Percentiles rank a stretch among this genome's conserved stretches.
Evolutionary conservation across 768 basidiomycete species (phyloP).

Genomic region (Kockovaella imperatae): DNA sequence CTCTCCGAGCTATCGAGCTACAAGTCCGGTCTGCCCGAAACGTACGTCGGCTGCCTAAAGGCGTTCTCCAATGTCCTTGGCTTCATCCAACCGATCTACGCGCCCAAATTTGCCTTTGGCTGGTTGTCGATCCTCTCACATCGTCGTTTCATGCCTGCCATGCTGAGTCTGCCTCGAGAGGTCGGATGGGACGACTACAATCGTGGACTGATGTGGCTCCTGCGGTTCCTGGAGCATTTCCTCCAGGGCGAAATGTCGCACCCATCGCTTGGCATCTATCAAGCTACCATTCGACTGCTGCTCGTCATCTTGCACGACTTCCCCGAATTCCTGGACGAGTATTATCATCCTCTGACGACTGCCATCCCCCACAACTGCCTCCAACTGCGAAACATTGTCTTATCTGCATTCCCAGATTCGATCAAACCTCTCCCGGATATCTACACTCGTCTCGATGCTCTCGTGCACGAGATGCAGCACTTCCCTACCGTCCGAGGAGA

Average conservation of each 20-base stretch:
- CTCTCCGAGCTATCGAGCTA: conserved; percentile 83
- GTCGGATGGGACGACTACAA: conserved; percentile 98
- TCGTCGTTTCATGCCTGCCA: conserved; percentile 92
- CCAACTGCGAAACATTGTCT: conserved; percentile 91
- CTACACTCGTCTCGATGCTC: conserved; percentile 43
- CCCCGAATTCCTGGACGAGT: conserved; percentile 94
- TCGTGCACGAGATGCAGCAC: conserved; percentile 82
- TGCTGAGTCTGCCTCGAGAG: conserved; percentile 75
- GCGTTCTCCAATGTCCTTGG: conserved; percentile 91
- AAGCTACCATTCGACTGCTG: conserved; percentile 79
- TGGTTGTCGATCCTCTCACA: conserved; percentile 97
- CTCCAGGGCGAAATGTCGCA: conserved; percentile 65
- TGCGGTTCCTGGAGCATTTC: conserved; percentile 91
- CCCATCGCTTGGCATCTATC: conserved; percentile 78
- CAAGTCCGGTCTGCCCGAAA: conserved; percentile 73
- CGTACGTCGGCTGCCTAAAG: conserved; percentile 67
- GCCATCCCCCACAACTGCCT: conserved; percentile 86
- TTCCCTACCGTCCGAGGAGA: conserved; percentile 88
- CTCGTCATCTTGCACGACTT: conserved; percentile 96
- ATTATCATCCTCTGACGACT: conserved; percentile 92
- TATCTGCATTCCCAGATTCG: conserved; percentile 75
- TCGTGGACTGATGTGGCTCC: conserved; percentile 81
- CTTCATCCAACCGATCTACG: conserved; percentile 89
- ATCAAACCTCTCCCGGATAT: conserved; percentile 56
- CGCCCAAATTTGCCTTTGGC: conserved; percentile 96